Percentiles rank a stretch among this genome's conserved stretches.
phyloP scores from a whole-genome alignment of 306 rosid species.

The Casuarina cunninghamiana region DNA sequence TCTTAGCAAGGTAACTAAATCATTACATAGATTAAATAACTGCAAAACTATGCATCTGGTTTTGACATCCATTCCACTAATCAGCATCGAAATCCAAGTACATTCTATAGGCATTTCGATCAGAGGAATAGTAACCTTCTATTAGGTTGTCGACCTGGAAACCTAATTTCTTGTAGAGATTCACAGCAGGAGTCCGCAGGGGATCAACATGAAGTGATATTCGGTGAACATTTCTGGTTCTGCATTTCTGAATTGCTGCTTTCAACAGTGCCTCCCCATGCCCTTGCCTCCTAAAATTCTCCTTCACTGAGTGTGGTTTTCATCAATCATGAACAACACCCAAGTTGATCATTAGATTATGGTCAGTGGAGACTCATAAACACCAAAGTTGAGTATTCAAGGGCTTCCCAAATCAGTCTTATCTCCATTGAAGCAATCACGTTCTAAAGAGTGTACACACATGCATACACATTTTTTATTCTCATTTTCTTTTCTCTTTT shows the following conservation, averaged over 20 bases:
- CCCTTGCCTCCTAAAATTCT: conserved; percentile 71
- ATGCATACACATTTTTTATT: not conserved
- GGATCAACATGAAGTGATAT: conserved; percentile 89
- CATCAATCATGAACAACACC: conserved; percentile 1
- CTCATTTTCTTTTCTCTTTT: conserved; percentile 1
- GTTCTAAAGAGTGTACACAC: not conserved
- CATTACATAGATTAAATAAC: not conserved
- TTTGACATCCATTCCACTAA: conserved; percentile 18
- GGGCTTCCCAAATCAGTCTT: not conserved
- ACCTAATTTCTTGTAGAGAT: conserved; percentile 74
- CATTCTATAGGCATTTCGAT: conserved; percentile 84
- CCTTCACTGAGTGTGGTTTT: conserved; percentile 55
- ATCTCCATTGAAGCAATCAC: not conserved
- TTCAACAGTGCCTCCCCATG: conserved; percentile 71
- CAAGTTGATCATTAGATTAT: conserved; percentile 5
- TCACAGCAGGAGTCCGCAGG: conserved; percentile 59
- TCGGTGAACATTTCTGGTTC: conserved; percentile 61
- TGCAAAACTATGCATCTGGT: not conserved
- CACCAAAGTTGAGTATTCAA: not conserved
- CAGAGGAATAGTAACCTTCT: conserved; percentile 70
- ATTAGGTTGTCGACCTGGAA: conserved; percentile 68
- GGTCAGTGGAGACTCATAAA: not conserved
- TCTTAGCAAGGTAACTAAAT: not conserved
- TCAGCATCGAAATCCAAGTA: conserved; percentile 62
- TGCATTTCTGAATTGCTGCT: conserved; percentile 78